Conservation (phyloP, 306 rosid genomes). For the Delonix regia region DNA sequence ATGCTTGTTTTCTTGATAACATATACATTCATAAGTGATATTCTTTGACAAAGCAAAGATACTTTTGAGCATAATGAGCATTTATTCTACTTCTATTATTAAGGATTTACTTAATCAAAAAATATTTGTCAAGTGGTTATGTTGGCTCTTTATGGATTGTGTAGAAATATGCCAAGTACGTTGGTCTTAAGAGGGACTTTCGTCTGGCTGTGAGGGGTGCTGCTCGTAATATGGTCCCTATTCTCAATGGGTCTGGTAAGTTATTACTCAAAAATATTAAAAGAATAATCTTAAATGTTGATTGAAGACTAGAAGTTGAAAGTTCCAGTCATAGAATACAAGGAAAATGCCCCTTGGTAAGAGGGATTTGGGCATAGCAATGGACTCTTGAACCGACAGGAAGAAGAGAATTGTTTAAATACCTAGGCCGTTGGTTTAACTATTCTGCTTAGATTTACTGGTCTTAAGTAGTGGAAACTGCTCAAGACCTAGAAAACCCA, state of each 20-base stretch:
- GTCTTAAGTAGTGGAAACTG: background rate
- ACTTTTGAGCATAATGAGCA: conserved; percentile 17
- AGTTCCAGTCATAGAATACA: background rate
- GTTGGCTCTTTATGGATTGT: conserved; percentile 37
- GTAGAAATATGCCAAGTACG: conserved; percentile 92
- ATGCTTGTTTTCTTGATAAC: background rate
- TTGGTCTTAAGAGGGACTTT: conserved; percentile 97
- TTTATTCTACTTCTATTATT: conserved; percentile 6
- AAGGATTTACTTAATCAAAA: conserved; percentile 13
- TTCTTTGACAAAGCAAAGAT: background rate
- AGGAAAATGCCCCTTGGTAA: background rate
- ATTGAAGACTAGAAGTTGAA: conserved; percentile 31
- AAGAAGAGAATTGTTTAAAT: background rate
- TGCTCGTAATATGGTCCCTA: conserved; percentile 89
- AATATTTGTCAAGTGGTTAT: conserved; percentile 16
- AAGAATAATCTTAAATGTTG: conserved; percentile 12
- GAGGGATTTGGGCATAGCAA: background rate
- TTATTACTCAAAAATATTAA: conserved; percentile 22
- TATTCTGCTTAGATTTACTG: conserved; percentile 14
- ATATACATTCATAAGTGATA: background rate
- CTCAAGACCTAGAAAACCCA: background rate
- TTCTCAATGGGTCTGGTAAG: conserved; percentile 97
- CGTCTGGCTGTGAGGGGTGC: conserved; percentile 99
- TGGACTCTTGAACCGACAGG: background rate
- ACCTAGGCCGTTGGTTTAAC: conserved; percentile 4